Evolutionary conservation across 1,284 basidiomycete species (phyloP).

Genomic region (Cryptococcus sp.): DNA sequence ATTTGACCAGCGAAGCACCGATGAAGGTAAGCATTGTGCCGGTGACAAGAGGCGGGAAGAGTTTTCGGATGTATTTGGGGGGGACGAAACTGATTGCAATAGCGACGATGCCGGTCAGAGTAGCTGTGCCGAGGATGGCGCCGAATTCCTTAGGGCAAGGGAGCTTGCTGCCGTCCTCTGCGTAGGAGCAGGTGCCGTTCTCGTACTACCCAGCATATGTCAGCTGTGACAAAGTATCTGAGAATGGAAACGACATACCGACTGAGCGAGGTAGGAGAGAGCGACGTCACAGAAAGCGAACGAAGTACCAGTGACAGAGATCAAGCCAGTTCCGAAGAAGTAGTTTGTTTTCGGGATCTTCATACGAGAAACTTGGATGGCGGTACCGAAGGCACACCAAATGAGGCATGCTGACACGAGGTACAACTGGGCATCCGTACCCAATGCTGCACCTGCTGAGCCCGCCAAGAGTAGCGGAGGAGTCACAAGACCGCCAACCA

Average conservation of each 20-base stretch:
- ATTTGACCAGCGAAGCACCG: slow-evolving; percentile 33
- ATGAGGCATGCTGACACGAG: slow-evolving; percentile 39
- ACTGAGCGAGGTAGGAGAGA: slow-evolving; percentile 27
- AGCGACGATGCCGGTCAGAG: slow-evolving; percentile 32
- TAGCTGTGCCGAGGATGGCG: slow-evolving; percentile 35
- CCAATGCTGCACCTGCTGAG: slow-evolving; percentile 30
- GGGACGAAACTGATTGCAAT: slow-evolving; percentile 37
- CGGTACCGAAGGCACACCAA: slow-evolving; percentile 35
- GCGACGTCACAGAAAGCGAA: slow-evolving; percentile 41
- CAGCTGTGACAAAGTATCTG: background rate
- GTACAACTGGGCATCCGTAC: slow-evolving; percentile 31
- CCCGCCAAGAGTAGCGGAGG: slow-evolving; percentile 37
- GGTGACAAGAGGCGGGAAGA: slow-evolving; percentile 39
- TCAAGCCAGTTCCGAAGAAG: slow-evolving; percentile 38
- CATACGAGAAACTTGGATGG: slow-evolving; percentile 31
- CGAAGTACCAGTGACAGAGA: slow-evolving; percentile 34
- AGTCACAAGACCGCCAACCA: slow-evolving; percentile 38
- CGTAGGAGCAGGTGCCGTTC: slow-evolving; percentile 31
- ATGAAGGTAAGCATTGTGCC: slow-evolving; percentile 41
- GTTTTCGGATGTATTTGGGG: slow-evolving; percentile 31
- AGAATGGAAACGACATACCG: slow-evolving; percentile 2
- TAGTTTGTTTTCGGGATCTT: slow-evolving; percentile 28
- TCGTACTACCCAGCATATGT: slow-evolving; percentile 15
- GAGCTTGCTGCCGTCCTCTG: slow-evolving; percentile 29
- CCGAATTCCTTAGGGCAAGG: slow-evolving; percentile 38